phyloP scores from a whole-genome alignment of 176 grass and related monocot species.

The Paspalum notatum region DNA sequence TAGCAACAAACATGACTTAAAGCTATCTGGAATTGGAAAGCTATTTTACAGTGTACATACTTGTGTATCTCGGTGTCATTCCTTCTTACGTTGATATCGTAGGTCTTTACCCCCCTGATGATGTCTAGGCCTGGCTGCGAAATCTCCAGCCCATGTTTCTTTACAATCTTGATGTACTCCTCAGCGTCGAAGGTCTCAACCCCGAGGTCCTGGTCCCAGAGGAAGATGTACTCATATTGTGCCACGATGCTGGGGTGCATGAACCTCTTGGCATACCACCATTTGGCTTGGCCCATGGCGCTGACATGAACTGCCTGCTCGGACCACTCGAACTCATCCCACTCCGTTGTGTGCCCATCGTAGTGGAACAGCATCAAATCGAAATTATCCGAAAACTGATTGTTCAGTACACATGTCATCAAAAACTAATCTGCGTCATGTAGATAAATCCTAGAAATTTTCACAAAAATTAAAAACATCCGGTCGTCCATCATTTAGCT shows the following conservation, averaged over 20 bases:
- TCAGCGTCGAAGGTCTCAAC: conserved; percentile 14
- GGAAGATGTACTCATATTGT: conserved; percentile 51
- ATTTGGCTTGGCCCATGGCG: conserved; percentile 46
- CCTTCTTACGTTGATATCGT: neutral
- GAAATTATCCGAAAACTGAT: conserved; percentile 13
- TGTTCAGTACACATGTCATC: too few species aligned
- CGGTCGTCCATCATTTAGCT: too few species aligned
- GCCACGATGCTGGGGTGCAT: conserved; percentile 46
- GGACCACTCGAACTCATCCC: conserved; percentile 54
- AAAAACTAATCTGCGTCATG: too few species aligned
- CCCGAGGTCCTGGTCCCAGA: conserved; percentile 56
- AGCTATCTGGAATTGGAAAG: too few species aligned
- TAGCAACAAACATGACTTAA: too few species aligned
- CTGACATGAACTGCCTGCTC: conserved; percentile 45
- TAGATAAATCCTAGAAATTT: too few species aligned
- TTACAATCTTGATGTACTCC: conserved; percentile 25
- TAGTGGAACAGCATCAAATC: conserved; percentile 54
- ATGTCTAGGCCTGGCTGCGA: conserved; percentile 45
- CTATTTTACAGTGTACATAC: neutral
- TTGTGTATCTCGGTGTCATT: conserved; percentile 33
- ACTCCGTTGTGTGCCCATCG: conserved; percentile 36
- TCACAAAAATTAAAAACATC: too few species aligned
- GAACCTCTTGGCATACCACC: conserved; percentile 66
- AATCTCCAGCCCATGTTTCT: conserved; percentile 36
- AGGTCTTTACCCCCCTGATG: neutral